A percentile compares a stretch with the other conserved stretches of the same genome.
Conservation (phyloP, 140 eudicot genomes). For the Oenanthe javanica region DNA sequence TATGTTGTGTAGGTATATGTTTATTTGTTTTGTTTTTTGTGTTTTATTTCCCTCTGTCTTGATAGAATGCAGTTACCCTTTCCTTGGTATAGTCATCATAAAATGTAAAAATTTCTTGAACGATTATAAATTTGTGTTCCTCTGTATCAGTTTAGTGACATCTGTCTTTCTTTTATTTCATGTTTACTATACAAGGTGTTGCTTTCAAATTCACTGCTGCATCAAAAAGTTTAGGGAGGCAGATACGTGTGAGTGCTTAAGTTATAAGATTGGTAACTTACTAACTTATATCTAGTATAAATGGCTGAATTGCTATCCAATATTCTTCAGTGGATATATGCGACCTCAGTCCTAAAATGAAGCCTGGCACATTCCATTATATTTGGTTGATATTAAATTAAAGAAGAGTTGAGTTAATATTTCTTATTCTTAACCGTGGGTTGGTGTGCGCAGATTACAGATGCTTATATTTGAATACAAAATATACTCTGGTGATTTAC, state of each 20-base stretch:
- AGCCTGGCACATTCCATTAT: not conserved
- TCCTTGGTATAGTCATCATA: conserved; percentile 20
- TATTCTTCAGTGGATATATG: not conserved
- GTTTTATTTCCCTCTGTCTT: conserved; percentile 11
- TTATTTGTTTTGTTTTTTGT: not conserved
- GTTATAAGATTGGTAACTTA: not conserved
- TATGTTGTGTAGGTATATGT: not conserved
- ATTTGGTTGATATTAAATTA: too few relatives aligned
- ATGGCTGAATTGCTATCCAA: not conserved
- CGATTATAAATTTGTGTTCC: conserved; percentile 17
- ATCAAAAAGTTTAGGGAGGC: not conserved
- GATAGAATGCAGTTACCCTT: conserved; percentile 12
- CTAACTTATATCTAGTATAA: not conserved
- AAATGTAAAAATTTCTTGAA: conserved; percentile 25
- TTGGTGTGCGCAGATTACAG: too few relatives aligned
- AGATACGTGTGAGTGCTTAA: not conserved
- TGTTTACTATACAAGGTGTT: not conserved
- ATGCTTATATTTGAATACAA: too few relatives aligned
- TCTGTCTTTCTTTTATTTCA: not conserved
- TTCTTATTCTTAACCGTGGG: too few relatives aligned
- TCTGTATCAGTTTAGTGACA: not conserved
- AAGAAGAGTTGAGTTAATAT: not conserved
- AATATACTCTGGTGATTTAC: too few relatives aligned
- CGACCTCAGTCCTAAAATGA: not conserved
- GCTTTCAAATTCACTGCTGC: not conserved